Percentiles rank a stretch among this genome's conserved stretches.
phyloP scores from a whole-genome alignment of 257 asterid genomes.

The Solanum peruvianum region DNA sequence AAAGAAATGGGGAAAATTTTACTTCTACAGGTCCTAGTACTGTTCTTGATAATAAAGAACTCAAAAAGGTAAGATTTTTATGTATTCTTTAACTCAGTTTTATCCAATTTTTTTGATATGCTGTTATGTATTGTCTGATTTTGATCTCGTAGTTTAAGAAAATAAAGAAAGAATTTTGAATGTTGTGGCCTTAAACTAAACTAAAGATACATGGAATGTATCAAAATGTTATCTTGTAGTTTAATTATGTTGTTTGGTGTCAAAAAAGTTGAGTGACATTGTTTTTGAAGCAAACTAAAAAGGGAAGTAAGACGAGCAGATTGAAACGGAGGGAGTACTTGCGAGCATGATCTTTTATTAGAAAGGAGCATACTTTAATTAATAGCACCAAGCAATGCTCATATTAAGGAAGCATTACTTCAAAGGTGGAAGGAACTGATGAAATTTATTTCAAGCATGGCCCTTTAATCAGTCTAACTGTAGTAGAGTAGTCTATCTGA shows the following conservation, averaged over 20 bases:
- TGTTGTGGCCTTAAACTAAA: background rate
- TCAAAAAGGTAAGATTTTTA: conserved; percentile 44
- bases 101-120: background rate
- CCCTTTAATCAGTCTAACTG: background rate
- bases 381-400: background rate
- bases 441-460: background rate
- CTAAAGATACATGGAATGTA: background rate
- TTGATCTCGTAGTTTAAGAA: background rate
- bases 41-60: conserved; percentile 47
- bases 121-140: background rate
- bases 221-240: background rate
- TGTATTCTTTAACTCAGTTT: background rate
- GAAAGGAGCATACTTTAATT: background rate
- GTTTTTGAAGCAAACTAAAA: background rate
- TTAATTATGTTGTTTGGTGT: no score
- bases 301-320: background rate
- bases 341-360: background rate
- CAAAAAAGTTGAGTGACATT: background rate
- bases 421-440: background rate
- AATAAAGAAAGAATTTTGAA: background rate
- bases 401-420: background rate
- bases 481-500: background rate
- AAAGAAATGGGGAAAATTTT: conserved; percentile 4
- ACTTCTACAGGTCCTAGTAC: conserved; percentile 20
- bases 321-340: background rate